phyloP scores from a whole-genome alignment of 108 stramenopile species.

The Fragilariopsis cylindrus region DNA sequence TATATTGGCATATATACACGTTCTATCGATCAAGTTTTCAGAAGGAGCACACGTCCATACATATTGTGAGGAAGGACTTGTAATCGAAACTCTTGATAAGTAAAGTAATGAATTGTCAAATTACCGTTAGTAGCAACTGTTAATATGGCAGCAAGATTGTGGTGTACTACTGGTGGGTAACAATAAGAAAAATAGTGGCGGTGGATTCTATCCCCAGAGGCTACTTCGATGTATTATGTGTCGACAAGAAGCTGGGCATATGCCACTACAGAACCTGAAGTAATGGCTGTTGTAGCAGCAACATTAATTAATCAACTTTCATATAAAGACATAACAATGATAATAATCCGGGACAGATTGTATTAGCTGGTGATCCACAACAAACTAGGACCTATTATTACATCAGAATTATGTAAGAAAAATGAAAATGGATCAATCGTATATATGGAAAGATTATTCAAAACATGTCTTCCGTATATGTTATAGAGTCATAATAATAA shows the following conservation, averaged over 20 bases:
- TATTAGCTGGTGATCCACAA: conserved; percentile 64
- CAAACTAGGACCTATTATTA: conserved; percentile 62
- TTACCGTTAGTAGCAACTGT: conserved; percentile 55
- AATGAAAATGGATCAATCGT: conserved; percentile 53
- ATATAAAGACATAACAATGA: background rate
- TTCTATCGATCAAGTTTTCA: conserved; percentile 36
- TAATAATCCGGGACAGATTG: conserved; percentile 14
- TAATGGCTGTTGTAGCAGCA: conserved; percentile 35
- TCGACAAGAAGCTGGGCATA: conserved; percentile 76
- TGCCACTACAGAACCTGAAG: conserved; percentile 65
- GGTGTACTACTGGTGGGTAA: conserved; percentile 27
- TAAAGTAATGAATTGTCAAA: conserved; percentile 12
- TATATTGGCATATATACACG: conserved; percentile 53
- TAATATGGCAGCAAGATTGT: conserved; percentile 44
- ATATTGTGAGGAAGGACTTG: background rate
- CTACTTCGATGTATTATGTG: conserved; percentile 49
- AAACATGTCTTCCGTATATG: conserved; percentile 3
- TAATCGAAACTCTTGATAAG: background rate
- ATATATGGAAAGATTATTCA: conserved; percentile 50
- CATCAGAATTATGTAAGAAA: conserved; percentile 43
- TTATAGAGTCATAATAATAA: background rate
- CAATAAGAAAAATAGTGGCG: no score
- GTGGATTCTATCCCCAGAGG: conserved; percentile 14
- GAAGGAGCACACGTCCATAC: background rate
- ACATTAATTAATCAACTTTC: conserved; percentile 31